Evolutionary conservation across 2,329 filamentous ascomycete species (phyloP).

Genomic region (Epichloe bromicola): DNA sequence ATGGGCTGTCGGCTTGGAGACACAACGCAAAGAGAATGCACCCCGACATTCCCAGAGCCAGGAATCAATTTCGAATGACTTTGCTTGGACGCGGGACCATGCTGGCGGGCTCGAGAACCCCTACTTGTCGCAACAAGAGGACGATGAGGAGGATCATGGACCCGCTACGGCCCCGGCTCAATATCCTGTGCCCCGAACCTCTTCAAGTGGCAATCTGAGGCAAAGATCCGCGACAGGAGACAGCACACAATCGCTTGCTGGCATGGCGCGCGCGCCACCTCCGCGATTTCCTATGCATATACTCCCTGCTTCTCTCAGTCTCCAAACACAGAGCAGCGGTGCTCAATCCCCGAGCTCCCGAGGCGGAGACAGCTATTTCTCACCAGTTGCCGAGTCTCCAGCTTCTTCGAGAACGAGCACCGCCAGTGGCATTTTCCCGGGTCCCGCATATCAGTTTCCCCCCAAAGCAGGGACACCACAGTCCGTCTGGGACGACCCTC

Average conservation of each 20-base stretch:
- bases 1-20: constrained; percentile 71
- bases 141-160: constrained; percentile 45
- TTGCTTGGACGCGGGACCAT: constrained; percentile 64
- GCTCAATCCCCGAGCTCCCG: constrained; percentile 48
- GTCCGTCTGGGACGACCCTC: constrained; percentile 60
- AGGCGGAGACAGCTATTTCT: constrained; percentile 81
- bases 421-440: constrained; percentile 57
- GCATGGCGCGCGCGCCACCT: constrained; percentile 47
- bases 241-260: constrained; percentile 44
- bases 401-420: constrained; percentile 63
- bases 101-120: constrained; percentile 63
- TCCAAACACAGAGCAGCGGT: constrained; percentile 45
- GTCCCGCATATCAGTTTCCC: constrained; percentile 56
- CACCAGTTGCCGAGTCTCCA: constrained; percentile 68
- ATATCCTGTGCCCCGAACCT: constrained; percentile 26
- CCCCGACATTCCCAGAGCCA: constrained; percentile 33
- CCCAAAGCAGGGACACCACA: constrained; percentile 57
- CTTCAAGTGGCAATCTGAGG: constrained; percentile 62
- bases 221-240: constrained; percentile 66
- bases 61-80: constrained; percentile 52
- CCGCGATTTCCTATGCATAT: constrained; percentile 59
- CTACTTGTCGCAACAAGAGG: constrained; percentile 49
- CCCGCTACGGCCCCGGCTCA: constrained; percentile 23
- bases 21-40: constrained; percentile 53
- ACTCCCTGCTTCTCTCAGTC: constrained; percentile 46